Conservation (phyloP, 192 early-diverging fungal genomes). For the Podila horticola region DNA sequence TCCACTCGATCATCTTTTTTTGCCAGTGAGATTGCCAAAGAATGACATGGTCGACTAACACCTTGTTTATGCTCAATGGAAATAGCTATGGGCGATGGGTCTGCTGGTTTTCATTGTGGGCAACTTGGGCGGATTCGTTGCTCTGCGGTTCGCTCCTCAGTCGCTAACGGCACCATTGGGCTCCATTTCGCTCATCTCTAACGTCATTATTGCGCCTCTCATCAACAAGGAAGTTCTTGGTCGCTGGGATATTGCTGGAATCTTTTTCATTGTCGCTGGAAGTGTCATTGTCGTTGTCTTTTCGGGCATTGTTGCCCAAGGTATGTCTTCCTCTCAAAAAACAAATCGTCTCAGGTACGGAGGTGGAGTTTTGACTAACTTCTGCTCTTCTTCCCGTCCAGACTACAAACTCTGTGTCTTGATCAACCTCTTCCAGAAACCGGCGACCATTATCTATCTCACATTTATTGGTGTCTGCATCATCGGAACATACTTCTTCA, state of each 20-base stretch:
- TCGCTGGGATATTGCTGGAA: slow-evolving; percentile 74
- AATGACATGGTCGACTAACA: not conserved
- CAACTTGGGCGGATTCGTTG: slow-evolving; percentile 77
- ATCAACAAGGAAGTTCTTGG: slow-evolving; percentile 79
- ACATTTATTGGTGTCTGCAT: slow-evolving; percentile 65
- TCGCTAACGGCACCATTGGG: slow-evolving; percentile 84
- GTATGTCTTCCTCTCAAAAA: slow-evolving; percentile 3
- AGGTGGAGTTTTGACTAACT: not conserved
- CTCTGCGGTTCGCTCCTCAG: slow-evolving; percentile 84
- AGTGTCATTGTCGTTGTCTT: slow-evolving; percentile 79
- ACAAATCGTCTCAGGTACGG: too few species aligned
- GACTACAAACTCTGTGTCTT: slow-evolving; percentile 81
- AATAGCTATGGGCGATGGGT: slow-evolving; percentile 71
- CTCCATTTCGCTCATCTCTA: slow-evolving; percentile 81
- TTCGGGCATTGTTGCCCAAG: slow-evolving; percentile 63
- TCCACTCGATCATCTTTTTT: not conserved
- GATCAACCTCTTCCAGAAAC: slow-evolving; percentile 70
- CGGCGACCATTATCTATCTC: slow-evolving; percentile 74
- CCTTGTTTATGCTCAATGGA: not conserved
- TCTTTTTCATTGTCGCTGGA: slow-evolving; percentile 79
- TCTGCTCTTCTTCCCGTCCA: slow-evolving; percentile 18
- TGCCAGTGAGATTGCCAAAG: not conserved
- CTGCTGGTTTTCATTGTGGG: slow-evolving; percentile 77
- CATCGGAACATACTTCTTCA: slow-evolving; percentile 65
- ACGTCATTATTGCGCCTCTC: slow-evolving; percentile 81